Conservation (phyloP, 2,329 filamentous ascomycete genomes). For the Dactylellina drechsleri region DNA sequence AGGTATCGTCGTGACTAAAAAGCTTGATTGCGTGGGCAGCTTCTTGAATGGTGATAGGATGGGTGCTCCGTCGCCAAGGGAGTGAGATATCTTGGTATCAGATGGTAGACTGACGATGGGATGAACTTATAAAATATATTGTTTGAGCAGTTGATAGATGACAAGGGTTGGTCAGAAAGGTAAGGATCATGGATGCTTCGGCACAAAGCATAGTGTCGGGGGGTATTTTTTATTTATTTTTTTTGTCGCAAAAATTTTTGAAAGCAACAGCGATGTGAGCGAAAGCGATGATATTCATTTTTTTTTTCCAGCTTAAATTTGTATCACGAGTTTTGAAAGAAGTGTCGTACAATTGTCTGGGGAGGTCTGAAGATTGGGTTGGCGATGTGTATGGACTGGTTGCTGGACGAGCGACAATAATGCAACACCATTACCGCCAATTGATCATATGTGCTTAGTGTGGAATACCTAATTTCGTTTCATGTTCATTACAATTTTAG, state of each 20-base stretch:
- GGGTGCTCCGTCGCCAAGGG: not conserved
- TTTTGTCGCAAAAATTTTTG: not conserved
- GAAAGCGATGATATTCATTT: not conserved
- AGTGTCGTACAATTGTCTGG: no score
- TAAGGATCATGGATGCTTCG: conserved; percentile 29
- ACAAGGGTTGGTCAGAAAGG: not conserved
- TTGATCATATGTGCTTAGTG: no score
- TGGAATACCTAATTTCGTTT: not conserved
- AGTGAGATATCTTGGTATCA: conserved; percentile 18
- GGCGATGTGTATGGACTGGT: no score
- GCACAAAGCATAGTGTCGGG: conserved; percentile 1
- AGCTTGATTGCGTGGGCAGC: conserved; percentile 51
- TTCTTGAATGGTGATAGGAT: conserved; percentile 47
- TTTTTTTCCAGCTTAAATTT: no score
- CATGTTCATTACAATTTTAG: not conserved
- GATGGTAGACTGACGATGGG: conserved; percentile 36
- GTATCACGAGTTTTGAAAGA: no score
- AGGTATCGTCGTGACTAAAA: conserved; percentile 26
- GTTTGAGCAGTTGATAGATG: conserved; percentile 2
- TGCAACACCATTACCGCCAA: no score
- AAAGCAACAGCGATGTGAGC: not conserved
- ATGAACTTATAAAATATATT: conserved; percentile 21
- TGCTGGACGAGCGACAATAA: no score
- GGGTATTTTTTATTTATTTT: conserved; percentile 7
- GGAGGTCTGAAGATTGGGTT: no score